These are phyloP conservation scores for Curvularia spicifera DNA, from an alignment of 2,329 filamentous ascomycete species.

Conservation along the genomic window DNA sequence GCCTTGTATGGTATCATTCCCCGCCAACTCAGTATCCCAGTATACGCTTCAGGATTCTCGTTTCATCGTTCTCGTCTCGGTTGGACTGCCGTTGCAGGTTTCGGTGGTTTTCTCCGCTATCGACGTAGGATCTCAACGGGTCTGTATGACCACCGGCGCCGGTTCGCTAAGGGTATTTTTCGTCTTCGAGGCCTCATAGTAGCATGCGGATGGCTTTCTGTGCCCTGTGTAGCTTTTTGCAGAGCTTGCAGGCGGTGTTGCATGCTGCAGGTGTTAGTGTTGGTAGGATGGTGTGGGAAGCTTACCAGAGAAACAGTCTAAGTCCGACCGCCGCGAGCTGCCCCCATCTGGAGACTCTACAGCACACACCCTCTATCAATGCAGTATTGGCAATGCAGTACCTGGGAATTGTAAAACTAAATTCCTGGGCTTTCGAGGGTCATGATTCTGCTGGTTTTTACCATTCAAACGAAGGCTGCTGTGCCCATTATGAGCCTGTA, in stretches of 20 bases:
- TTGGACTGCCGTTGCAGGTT: background rate
- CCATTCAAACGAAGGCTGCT: background rate
- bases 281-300: conserved; percentile 1
- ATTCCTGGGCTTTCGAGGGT: background rate
- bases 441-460: background rate
- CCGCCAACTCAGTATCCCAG: background rate
- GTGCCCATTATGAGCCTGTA: background rate
- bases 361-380: background rate
- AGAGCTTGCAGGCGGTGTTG: background rate
- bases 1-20: background rate
- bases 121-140: background rate
- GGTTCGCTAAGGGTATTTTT: background rate
- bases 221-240: background rate
- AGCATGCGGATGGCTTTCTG: background rate
- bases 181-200: background rate
- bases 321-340: background rate
- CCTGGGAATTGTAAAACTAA: background rate
- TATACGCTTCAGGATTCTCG: background rate
- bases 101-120: background rate
- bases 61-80: background rate
- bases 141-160: background rate
- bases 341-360: background rate
- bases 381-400: background rate
- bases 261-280: background rate
- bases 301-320: background rate